Conservation (phyloP, 2,329 filamentous ascomycete species). For the Chalaropsis thielavioides region DNA sequence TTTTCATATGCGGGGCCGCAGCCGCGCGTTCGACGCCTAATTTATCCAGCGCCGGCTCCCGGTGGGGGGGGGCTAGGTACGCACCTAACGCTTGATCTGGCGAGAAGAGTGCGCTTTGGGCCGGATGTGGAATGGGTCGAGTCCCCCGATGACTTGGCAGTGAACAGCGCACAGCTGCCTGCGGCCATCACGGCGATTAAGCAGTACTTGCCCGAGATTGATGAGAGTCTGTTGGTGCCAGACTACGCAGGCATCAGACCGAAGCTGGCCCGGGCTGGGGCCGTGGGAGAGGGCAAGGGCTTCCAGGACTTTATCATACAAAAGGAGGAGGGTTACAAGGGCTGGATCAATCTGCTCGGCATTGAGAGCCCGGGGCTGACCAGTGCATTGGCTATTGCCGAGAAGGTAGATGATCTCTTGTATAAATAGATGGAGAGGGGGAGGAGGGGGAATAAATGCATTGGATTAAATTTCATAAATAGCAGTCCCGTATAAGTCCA, state of each 20-base stretch:
- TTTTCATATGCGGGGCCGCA: constrained; percentile 60
- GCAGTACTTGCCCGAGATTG: constrained; percentile 62
- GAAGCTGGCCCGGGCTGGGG: constrained; percentile 51
- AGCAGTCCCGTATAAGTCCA: neutral
- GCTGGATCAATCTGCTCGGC: constrained; percentile 79
- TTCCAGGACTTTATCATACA: constrained; percentile 77
- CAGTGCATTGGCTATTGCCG: constrained; percentile 70
- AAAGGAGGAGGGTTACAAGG: constrained; percentile 60
- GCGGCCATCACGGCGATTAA: constrained; percentile 61
- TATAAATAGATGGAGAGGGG: constrained; percentile 26
- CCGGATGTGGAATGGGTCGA: constrained; percentile 92
- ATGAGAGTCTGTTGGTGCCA: constrained; percentile 49
- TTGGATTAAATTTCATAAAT: neutral
- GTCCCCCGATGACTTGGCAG: constrained; percentile 51
- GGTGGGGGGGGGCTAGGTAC: constrained; percentile 79
- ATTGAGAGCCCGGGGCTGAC: constrained; percentile 92
- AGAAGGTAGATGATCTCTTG: constrained; percentile 47
- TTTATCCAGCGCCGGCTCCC: constrained; percentile 77
- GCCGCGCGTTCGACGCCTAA: constrained; percentile 53
- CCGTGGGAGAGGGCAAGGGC: constrained; percentile 47
- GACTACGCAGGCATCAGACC: constrained; percentile 90
- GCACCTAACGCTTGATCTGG: constrained; percentile 81
- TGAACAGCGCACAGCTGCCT: constrained; percentile 46
- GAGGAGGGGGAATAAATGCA: neutral
- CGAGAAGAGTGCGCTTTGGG: constrained; percentile 73